Evolutionary conservation across 164 flowering plant genomes (phyloP), one percentile per base, ranked within the genome.

Genomic region (Umbellularia californica): DNA sequence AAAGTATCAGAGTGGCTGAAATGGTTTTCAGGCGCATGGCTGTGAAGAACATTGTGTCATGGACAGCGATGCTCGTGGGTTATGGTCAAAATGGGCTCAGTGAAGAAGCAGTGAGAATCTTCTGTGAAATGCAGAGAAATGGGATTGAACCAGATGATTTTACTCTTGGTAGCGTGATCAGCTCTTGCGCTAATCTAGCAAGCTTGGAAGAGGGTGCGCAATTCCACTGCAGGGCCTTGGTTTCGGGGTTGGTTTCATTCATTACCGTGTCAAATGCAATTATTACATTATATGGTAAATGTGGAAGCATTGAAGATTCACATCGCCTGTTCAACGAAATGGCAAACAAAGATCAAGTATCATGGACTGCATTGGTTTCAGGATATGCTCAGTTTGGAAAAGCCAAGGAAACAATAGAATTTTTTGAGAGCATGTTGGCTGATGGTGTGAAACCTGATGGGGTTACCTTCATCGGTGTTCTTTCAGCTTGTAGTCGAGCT

Each of bases 401-500:
- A 77, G 97, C 94, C 65, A 81, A 79, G 27, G 88, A 88, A 77
- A 83, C 95, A 0, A 87, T 91, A 71, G 79, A 77, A 68, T 76
- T 94, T 77, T 94, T 90, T 77, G 94, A 94, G 74, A 79, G 71
- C 73, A 94, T 94, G 97, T 69, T 90, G 78, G 76, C 76, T 25
- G 74, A 78, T 71, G 90, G 88, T 72, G 76, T 90, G 74, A 81
- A 85, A 81, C 98, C 97, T 15, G 97, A 94, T 81, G 95, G 86
- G 50, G 89, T 92, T 68, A 92, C 98, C 65, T 90, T 91, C 75
- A 83, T 90, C 64, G 96, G 86, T 55, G 91, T 92, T 78, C 88
- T 94, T 72, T 92, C 96, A 47, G 98, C 97, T 73, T 92, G 98
- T 82, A 92, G 97, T 77, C 88, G 97, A 84, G 89, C 93, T 13